These are phyloP conservation scores for Catunica adiposa DNA, from an alignment of 2,329 filamentous ascomycete species.

Conservation along the genomic window DNA sequence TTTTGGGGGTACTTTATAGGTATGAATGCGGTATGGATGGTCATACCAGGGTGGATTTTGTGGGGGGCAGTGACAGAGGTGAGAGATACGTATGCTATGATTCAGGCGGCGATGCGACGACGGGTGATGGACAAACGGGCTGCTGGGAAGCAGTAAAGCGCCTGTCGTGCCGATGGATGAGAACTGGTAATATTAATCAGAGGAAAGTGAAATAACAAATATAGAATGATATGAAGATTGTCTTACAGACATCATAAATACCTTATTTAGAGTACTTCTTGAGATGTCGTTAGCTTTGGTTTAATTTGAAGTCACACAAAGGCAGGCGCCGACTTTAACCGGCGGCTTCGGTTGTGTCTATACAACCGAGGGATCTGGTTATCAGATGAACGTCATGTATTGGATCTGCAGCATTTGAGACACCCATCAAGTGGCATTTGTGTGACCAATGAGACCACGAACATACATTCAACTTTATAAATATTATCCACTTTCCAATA, in stretches of 20 bases:
- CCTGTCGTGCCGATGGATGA: too few relatives aligned
- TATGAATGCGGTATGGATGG: constrained; percentile 37
- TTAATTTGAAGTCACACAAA: not conserved
- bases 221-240: too few relatives aligned
- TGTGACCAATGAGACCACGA: too few relatives aligned
- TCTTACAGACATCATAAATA: too few relatives aligned
- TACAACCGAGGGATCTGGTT: not conserved
- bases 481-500: too few relatives aligned
- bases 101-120: constrained; percentile 5
- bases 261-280: too few relatives aligned
- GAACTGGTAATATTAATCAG: too few relatives aligned
- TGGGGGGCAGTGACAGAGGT: constrained; percentile 19
- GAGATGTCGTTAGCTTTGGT: not conserved
- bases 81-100: constrained; percentile 7
- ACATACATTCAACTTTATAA: too few relatives aligned
- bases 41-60: constrained; percentile 27
- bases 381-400: not conserved
- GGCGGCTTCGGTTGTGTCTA: not conserved
- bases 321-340: not conserved
- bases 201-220: too few relatives aligned
- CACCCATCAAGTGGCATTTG: too few relatives aligned
- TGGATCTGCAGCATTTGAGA: not conserved
- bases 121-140: not conserved
- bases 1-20: constrained; percentile 37
- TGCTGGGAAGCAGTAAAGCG: not conserved